Base-by-base conservation (phyloP, 495 filamentous ascomycete genomes). In the Glonium stellatum region DNA sequence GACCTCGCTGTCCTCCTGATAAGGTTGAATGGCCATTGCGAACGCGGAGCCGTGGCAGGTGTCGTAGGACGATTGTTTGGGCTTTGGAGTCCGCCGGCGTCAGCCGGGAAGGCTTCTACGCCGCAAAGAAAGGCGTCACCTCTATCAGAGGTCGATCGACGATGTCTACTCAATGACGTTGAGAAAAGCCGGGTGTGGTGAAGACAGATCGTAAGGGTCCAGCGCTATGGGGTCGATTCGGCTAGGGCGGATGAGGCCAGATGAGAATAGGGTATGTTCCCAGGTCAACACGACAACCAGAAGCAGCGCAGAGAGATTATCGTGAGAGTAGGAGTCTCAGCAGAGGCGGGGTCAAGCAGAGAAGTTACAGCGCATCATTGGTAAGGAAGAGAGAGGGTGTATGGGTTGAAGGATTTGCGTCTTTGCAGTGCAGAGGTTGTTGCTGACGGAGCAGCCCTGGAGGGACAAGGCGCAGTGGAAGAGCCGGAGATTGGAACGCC, bases 1-100 rank as follows among this genome's bases (percentile, higher is more conserved):
- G 35, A 64, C 67, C 59, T 76, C 67, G 61, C 57, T 67, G 35
- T 67, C 61, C 58, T 69, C 66, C 51, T 62, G 55, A 31, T 66
- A 44, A n/a, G 69, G 67, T 51, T 66, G 60, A 9, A 58, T 18
- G 6, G 69, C 57, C 69, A 71, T 71, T 34, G 50, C 63, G 54
- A 56, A 31, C 54, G 19, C 10, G 13, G 44, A 49, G 22, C 23
- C 49, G 39, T 35, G 22, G 50, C 41, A 57, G 58, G 49, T 48
- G 10, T 53, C 19, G 39, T 47, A 35, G 58, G 52, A 55, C 52
- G 47, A 50, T 53, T 63, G 52, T 51, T 57, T 35, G 52, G 48
- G 56, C 49, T 12, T 12, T 12, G 2, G 27, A 56, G 47, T 12
- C 58, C 52, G 51, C 65, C 65, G 62, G 65, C 62, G 57, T 54